Base-by-base conservation (phyloP, 2,329 filamentous ascomycete genomes). In the Colletotrichum sp. region DNA sequence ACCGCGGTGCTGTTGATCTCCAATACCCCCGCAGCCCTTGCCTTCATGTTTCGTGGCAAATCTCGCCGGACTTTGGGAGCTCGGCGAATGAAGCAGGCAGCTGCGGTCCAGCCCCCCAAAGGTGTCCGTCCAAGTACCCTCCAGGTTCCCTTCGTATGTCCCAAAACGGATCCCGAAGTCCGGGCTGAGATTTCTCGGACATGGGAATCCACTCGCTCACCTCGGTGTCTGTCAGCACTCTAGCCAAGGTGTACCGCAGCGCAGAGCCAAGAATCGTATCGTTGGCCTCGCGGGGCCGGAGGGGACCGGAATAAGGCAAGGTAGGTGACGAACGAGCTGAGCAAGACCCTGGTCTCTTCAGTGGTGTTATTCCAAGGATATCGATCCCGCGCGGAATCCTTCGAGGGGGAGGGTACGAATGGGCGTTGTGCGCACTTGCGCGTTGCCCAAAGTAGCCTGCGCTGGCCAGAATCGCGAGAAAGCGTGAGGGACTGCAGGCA, bases 161-260 rank as follows among this genome's bases (percentile, higher is more conserved):
- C 48, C 36, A 43, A 66, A 64, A 24, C 32, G 61, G 61, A 36
- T 36, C 28, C 43, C 28, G 48, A 68, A 36, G 34, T 36, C 28
- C 28, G 39, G 26, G 64, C 18, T 30, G 3, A 18, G 63, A 48
- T 16, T 2, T 26, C 26, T 30, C 36, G 39, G 64, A 66, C 16
- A 7, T 43, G 63, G 48, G 36, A 43, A 43, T 6, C n/a, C n/a
- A 24, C 9, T 66, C 32, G 16, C 39, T 74, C 60, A 65, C 72
- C 72, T 74, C 72, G 68, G 72, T 72, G 72, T 72, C 52, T 57
- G 72, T 74, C 52, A 72, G 72, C 68, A 61, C 68, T 67, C 34
- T 55, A 13, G 61, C 68, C 55, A 55, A 68, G 69, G 48, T 72
- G 69, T 39, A 36, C 21, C n/a, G 32, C 26, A n/a, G 39, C 39